Conservation (phyloP, 2,329 filamentous ascomycete species). For the Botrytis galanthina region DNA sequence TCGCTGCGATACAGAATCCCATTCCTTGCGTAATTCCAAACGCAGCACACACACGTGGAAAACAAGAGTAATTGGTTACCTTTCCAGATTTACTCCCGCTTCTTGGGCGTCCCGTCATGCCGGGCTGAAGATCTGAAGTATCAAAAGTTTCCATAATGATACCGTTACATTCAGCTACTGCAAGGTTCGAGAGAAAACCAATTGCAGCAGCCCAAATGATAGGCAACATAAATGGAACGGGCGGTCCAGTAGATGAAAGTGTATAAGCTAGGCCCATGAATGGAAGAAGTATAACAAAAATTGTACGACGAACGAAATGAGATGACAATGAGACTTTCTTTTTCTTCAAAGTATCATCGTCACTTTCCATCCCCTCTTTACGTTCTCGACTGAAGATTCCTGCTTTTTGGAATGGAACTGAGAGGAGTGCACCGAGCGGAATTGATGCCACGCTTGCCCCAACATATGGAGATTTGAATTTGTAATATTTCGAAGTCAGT, state of each 20-base stretch:
- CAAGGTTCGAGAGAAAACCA: constrained; percentile 69
- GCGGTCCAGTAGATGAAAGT: constrained; percentile 60
- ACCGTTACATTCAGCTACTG: constrained; percentile 72
- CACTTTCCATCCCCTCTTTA: constrained; percentile 56
- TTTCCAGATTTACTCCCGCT: constrained; percentile 45
- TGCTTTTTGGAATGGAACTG: constrained; percentile 72
- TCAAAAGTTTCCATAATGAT: constrained; percentile 80
- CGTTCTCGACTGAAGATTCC: constrained; percentile 66
- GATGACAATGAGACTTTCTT: constrained; percentile 67
- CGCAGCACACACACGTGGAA: constrained; percentile 69
- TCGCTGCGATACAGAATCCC: constrained; percentile 67
- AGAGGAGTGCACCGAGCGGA: constrained; percentile 65
- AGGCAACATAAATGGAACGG: constrained; percentile 60
- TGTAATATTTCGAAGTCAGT: constrained; percentile 67
- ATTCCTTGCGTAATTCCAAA: constrained; percentile 69
- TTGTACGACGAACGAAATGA: constrained; percentile 64
- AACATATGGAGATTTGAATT: constrained; percentile 60
- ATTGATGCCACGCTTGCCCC: constrained; percentile 65
- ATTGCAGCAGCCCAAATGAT: constrained; percentile 64
- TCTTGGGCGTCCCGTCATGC: constrained; percentile 59
- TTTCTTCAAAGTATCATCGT: constrained; percentile 62
- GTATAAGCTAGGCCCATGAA: constrained; percentile 67
- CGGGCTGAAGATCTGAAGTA: constrained; percentile 73
- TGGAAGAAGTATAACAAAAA: constrained; percentile 67
- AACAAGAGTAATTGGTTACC: constrained; percentile 71